Conservation (phyloP, 1,139 yeast species). For the Saccharomycopsis hybrid region DNA sequence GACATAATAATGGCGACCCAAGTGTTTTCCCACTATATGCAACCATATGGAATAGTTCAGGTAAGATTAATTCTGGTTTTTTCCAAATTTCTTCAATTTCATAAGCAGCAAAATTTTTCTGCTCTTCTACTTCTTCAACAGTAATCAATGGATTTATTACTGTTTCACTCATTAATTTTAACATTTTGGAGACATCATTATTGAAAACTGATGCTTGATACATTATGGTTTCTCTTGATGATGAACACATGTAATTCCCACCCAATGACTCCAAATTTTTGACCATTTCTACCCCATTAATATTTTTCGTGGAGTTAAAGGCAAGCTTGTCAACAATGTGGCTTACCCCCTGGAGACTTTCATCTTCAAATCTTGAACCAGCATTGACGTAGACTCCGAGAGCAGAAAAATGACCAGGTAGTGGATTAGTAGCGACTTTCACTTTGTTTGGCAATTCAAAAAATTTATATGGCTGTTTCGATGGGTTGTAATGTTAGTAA, state of each 20-base stretch:
- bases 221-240: conserved; percentile 85
- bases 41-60: conserved; percentile 79
- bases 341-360: conserved; percentile 55
- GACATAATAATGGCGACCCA: conserved; percentile 84
- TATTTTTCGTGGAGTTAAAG: conserved; percentile 67
- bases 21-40: conserved; percentile 70
- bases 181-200: conserved; percentile 77
- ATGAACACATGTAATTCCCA: conserved; percentile 91
- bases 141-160: conserved; percentile 63
- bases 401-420: conserved; percentile 89
- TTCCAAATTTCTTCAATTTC: conserved; percentile 77
- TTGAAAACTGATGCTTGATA: conserved; percentile 95
- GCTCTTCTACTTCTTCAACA: conserved; percentile 67
- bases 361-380: conserved; percentile 75
- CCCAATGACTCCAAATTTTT: conserved; percentile 74
- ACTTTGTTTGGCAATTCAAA: conserved; percentile 70
- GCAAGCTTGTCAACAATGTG: conserved; percentile 85
- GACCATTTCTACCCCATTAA: conserved; percentile 64
- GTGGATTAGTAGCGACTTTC: conserved; percentile 74
- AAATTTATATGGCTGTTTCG: conserved; percentile 26
- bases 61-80: conserved; percentile 81
- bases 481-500: no score
- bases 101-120: conserved; percentile 67
- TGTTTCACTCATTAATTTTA: conserved; percentile 73
- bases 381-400: conserved; percentile 86